Percentiles rank a stretch among this genome's conserved stretches.
These are phyloP conservation scores for Nicotiana otophora DNA, from an alignment of 257 asterid species.

Conservation along the genomic window DNA sequence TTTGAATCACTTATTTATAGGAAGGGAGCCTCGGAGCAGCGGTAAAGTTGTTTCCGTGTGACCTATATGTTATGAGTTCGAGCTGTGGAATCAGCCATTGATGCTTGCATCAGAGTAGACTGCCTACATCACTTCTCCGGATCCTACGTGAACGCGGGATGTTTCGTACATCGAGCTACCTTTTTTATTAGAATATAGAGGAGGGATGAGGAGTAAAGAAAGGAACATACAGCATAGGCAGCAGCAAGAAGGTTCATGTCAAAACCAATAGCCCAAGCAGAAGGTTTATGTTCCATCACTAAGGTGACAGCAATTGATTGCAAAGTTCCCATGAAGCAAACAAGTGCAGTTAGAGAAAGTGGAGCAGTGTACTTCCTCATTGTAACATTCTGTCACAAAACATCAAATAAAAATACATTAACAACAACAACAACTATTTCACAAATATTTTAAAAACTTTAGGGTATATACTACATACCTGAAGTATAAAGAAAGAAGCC, in stretches of 20 bases:
- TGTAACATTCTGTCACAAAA: slow-evolving; percentile 47
- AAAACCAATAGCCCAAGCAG: slow-evolving; percentile 79
- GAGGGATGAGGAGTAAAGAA: not conserved
- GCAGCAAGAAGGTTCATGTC: slow-evolving; percentile 97
- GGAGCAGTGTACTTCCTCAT: slow-evolving; percentile 71
- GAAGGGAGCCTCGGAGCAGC: no score
- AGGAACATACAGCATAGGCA: slow-evolving; percentile 74
- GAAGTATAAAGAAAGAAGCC: slow-evolving; percentile 95
- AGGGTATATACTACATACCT: slow-evolving; percentile 22
- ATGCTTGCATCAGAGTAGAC: no score
- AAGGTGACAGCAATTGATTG: slow-evolving; percentile 81
- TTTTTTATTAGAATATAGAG: no score
- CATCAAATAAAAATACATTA: not conserved
- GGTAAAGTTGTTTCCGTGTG: no score
- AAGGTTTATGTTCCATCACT: slow-evolving; percentile 68
- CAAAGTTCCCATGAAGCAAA: slow-evolving; percentile 86
- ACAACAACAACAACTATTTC: not conserved
- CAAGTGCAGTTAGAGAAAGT: slow-evolving; percentile 72
- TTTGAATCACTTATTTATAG: no score
- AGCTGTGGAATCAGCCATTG: no score
- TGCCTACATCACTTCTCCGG: no score
- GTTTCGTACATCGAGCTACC: no score
- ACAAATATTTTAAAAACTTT: no score
- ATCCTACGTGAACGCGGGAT: no score
- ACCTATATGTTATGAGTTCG: no score